Evolutionary conservation across 2,329 filamentous ascomycete genomes (phyloP).

Genomic region (Ceratocystis alfenasii): DNA sequence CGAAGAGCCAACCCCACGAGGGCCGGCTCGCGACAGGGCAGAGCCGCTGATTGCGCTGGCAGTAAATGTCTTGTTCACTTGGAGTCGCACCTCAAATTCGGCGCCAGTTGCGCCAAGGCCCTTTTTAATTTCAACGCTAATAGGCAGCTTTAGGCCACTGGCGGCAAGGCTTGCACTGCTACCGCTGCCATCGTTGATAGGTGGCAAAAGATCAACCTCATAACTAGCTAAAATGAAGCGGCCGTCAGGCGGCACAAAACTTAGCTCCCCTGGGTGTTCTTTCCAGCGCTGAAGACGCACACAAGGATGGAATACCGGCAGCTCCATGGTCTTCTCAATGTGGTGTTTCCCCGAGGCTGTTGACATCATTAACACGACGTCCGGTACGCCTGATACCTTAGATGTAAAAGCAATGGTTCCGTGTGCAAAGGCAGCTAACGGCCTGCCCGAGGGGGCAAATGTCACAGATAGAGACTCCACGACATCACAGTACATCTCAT

Average conservation of each 20-base stretch:
- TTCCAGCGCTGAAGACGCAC: constrained; percentile 84
- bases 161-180: constrained; percentile 43
- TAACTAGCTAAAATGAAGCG: constrained; percentile 89
- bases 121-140: constrained; percentile 69
- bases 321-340: constrained; percentile 61
- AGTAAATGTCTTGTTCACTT: constrained; percentile 54
- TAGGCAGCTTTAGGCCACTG: constrained; percentile 65
- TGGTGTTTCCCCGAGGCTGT: constrained; percentile 71
- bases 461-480: constrained; percentile 82
- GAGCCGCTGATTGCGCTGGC: constrained; percentile 28
- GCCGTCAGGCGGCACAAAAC: constrained; percentile 89
- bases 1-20: constrained; percentile 45
- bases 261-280: constrained; percentile 79
- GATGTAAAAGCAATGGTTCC: constrained; percentile 90
- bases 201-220: constrained; percentile 78
- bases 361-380: constrained; percentile 69
- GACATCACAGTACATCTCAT: constrained; percentile 93
- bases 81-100: constrained; percentile 79
- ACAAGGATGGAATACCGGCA: constrained; percentile 93
- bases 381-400: constrained; percentile 88
- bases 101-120: constrained; percentile 60
- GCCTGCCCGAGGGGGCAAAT: constrained; percentile 77
- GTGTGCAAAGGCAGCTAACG: constrained; percentile 74
- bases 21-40: constrained; percentile 26
- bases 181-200: constrained; percentile 37